Evolutionary conservation across 225 moss, liverwort and hornwort species (phyloP), one percentile per base, ranked within the genome.

Genomic region (Polytrichum commune): DNA sequence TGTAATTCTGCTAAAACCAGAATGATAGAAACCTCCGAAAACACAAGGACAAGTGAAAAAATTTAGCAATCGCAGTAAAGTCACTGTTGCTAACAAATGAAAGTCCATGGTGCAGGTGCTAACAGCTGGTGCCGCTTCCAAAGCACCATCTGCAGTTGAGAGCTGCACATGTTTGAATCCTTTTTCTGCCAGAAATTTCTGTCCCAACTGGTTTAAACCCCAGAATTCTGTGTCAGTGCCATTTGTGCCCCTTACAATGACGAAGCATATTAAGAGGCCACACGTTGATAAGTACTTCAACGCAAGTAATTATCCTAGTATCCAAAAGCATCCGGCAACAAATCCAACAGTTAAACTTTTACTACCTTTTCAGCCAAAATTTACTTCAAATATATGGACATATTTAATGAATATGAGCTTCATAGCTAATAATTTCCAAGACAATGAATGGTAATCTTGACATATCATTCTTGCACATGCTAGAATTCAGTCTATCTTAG

Each of bases 41-140:
- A 8, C 46, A 46, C 46, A 13, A 46, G 16, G 13, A 46, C 16
- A 4, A 0, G 13, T 46, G 16, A 13, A 16, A 3, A 3, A 46
- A 46, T 16, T 46, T 13, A 46, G 46, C 13, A 46, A 46, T 13
- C 13, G 13, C 4, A 46, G 0, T 46, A 0, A 46, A 46, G 35
- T 46, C 46, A 16, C 13, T 46, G 4, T 46, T 46, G 13, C 46
- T 16, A 46, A 46, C 46, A 46, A 46, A 46, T 4, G 13, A 46
- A 46, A 16, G 46, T 13, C 46, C 46, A 46, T 4, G 46, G 46
- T 24, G 73, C 33, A 63, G 53, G 63, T 29, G 75, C 84, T 84
- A 81, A 93, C 92, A 29, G 98, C 98, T 60, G 98, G 98, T 6
- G 94, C 98, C 63, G 98, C 98, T 88, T 98, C 98, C 86, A 98